These are phyloP conservation scores for Coprinopsis cinerea DNA, from an alignment of 768 basidiomycete species.

Conservation along the genomic window DNA sequence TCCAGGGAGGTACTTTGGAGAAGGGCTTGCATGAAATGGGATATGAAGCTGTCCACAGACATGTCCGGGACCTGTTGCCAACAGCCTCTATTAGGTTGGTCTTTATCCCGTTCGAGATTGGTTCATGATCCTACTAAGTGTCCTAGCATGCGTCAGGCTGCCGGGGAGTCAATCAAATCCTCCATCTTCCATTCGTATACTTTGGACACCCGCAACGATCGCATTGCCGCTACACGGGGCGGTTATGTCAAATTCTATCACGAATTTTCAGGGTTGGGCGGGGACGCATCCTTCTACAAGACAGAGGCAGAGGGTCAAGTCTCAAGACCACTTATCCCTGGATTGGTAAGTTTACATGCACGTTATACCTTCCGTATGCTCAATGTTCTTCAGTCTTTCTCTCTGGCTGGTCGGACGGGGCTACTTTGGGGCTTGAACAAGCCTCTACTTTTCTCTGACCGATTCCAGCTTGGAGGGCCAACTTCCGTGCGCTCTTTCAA, in stretches of 20 bases:
- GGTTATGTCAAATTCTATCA: constrained; percentile 55
- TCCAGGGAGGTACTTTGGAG: constrained; percentile 30
- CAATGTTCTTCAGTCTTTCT: constrained; percentile 49
- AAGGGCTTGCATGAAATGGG: constrained; percentile 68
- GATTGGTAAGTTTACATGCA: constrained; percentile 42
- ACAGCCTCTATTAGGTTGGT: constrained; percentile 77
- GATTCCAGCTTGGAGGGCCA: constrained; percentile 92
- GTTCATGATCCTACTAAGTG: background rate
- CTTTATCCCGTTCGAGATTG: background rate
- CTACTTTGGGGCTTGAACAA: constrained; percentile 56
- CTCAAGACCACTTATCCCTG: constrained; percentile 50
- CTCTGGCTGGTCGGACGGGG: constrained; percentile 68
- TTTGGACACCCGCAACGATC: constrained; percentile 72
- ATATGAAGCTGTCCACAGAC: constrained; percentile 78
- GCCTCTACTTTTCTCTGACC: constrained; percentile 62
- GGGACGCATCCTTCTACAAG: constrained; percentile 75
- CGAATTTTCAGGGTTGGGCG: constrained; percentile 62
- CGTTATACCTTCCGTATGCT: background rate
- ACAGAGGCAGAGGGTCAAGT: constrained; percentile 59
- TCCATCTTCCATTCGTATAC: constrained; percentile 73
- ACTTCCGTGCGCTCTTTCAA: constrained; percentile 76
- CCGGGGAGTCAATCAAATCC: constrained; percentile 78
- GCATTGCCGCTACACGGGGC: constrained; percentile 57
- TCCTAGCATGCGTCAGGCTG: constrained; percentile 73
- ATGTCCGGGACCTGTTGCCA: constrained; percentile 64